Evolutionary conservation across 306 rosid genomes (phyloP), one percentile per base, ranked within the genome.

Genomic region (Oxytropis ochrocephala): DNA sequence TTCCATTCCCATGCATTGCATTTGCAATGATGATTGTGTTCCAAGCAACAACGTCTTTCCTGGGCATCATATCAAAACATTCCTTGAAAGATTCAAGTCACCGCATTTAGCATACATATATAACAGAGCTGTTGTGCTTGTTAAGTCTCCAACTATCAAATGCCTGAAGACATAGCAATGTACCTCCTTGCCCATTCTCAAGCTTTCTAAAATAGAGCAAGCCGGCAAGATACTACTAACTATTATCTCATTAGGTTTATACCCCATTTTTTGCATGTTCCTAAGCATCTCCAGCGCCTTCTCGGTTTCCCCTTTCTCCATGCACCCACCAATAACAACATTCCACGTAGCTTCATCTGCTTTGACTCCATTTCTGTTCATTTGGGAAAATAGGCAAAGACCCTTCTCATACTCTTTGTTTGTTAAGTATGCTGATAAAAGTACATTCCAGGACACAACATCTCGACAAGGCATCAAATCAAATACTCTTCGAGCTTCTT

Each of bases 101-200:
- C 90, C 87, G 48, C 90, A 80, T 80, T 85, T 85, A 8, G 87
- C 84, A 54, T 85, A 72, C 84, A 83, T 80, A 39, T 78, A 60
- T 49, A 83, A 73, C 19, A 83, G 35, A 27, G 87, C 85, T 3
- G 85, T 82, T 42, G 71, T 64, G 66, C 77, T 72, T 67, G 67
- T 66, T 48, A 83, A 39, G 79, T 82, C 84, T 33, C 80, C 76
- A 69, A 36, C 56, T 53, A 75, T 64, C 79, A 74, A 59, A 55
- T 72, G 74, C 69, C 85, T 85, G 3, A 78, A 64, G 77, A 83
- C 63, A 74, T 85, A 83, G 71, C 85, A 55, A 43, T 85, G 84
- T 27, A 83, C 66, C 73, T 83, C 87, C 70, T 78, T 85, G 57
- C 87, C 90, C 62, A 70, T 71, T 66, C 87, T 80, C 63, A 85